phyloP scores from a whole-genome alignment of 148 eudicot species.

The Chenopodium quinoa region DNA sequence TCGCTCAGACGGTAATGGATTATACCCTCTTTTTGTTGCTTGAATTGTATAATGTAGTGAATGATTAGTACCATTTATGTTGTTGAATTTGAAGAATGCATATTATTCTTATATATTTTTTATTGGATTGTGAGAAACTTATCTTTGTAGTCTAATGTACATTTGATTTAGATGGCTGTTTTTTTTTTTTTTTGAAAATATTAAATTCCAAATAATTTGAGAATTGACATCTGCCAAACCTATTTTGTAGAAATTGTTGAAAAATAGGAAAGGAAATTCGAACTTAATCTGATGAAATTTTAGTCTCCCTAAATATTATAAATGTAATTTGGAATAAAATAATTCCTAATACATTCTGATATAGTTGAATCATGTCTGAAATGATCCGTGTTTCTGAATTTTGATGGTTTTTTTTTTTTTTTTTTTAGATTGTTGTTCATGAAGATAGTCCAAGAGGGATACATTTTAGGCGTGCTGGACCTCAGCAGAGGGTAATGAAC shows the following conservation, averaged over 20 bases:
- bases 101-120: background rate
- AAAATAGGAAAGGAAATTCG: too few species aligned
- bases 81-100: background rate
- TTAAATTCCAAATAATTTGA: background rate
- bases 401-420: too few species aligned
- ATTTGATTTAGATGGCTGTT: background rate
- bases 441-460: constrained; percentile 72
- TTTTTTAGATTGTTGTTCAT: constrained; percentile 66
- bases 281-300: background rate
- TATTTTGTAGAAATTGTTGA: too few species aligned
- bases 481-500: constrained; percentile 62
- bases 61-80: background rate
- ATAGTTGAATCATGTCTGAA: background rate
- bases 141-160: background rate
- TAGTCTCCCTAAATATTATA: background rate
- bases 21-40: background rate
- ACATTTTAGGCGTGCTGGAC: constrained; percentile 91
- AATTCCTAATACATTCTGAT: background rate
- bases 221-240: background rate
- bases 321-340: background rate
- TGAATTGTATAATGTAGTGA: background rate
- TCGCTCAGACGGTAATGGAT: constrained; percentile 30
- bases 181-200: too few species aligned
- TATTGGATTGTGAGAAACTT: background rate
- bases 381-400: background rate